Percentiles rank a stretch among this genome's conserved stretches.
Evolutionary conservation across 768 basidiomycete species (phyloP).

Genomic region (Lactarius psammicola): DNA sequence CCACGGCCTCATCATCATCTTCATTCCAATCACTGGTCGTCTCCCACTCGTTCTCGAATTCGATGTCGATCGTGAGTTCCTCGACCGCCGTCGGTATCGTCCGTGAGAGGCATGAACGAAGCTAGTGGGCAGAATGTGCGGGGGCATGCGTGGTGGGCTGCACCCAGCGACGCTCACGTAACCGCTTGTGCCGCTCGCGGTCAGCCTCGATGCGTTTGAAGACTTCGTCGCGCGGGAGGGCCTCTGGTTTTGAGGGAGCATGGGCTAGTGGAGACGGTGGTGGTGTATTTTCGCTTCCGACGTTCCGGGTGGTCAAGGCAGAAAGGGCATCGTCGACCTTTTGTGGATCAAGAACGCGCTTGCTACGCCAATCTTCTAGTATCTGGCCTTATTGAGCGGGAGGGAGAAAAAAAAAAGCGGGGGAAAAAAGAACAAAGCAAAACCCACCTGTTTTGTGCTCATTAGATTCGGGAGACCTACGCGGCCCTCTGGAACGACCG

Average conservation of each 20-base stretch:
- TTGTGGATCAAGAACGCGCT: conserved; percentile 78
- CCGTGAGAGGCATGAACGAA: conserved; percentile 59
- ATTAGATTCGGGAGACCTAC: conserved; percentile 85
- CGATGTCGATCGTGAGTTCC: conserved; percentile 69
- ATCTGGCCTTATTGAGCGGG: conserved; percentile 49
- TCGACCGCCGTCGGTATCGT: conserved; percentile 52
- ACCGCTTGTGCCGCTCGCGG: conserved; percentile 86
- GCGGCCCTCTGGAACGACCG: conserved; percentile 85
- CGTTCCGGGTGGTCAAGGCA: conserved; percentile 50
- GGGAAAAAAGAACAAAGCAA: not conserved
- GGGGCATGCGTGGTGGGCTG: conserved; percentile 63
- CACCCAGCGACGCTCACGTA: conserved; percentile 91
- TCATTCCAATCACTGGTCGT: conserved; percentile 90
- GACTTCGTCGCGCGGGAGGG: conserved; percentile 55
- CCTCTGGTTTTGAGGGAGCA: conserved; percentile 27
- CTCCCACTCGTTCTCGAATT: conserved; percentile 90
- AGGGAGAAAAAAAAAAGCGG: not conserved
- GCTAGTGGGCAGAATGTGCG: conserved; percentile 47
- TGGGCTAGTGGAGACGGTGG: conserved; percentile 29
- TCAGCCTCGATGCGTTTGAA: conserved; percentile 90
- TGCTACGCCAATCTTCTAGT: conserved; percentile 86
- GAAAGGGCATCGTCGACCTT: conserved; percentile 69
- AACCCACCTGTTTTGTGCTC: conserved; percentile 78
- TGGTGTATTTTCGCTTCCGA: conserved; percentile 27
- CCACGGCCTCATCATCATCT: conserved; percentile 76